Percentiles rank a stretch among this genome's conserved stretches.
Evolutionary conservation across 257 asterid species (phyloP).

Genomic region (Jasminum sambac): DNA sequence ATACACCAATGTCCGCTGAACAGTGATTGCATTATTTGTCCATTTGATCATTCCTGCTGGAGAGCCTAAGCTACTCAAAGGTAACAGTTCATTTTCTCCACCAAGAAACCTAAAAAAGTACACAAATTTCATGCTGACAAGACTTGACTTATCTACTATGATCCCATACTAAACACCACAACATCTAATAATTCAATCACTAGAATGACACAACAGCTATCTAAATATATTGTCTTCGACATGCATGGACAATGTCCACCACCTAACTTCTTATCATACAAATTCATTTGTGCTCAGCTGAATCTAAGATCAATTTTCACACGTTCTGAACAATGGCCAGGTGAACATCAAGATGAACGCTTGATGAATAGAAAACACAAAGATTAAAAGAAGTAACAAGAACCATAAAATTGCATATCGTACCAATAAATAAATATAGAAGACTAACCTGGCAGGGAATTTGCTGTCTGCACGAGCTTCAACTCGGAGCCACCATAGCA

Average conservation of each 20-base stretch:
- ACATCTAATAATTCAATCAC: background rate
- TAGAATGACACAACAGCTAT: background rate
- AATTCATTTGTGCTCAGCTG: background rate
- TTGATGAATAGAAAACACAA: slow-evolving; percentile 9
- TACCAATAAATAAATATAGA: slow-evolving; percentile 18
- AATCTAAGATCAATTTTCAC: background rate
- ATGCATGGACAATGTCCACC: background rate
- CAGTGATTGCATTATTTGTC: background rate
- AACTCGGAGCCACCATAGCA: slow-evolving; percentile 99
- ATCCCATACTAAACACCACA: background rate
- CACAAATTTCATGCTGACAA: background rate
- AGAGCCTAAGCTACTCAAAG: background rate
- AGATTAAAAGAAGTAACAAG: slow-evolving; percentile 8
- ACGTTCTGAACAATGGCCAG: slow-evolving; percentile 6
- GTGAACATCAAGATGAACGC: slow-evolving; percentile 3
- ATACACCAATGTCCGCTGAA: background rate
- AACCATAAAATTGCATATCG: slow-evolving; percentile 7
- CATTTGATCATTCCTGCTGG: background rate
- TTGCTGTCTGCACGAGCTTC: slow-evolving; percentile 97
- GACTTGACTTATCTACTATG: background rate
- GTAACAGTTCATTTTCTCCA: too few species aligned
- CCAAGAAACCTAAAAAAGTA: background rate
- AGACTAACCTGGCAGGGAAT: slow-evolving; percentile 90
- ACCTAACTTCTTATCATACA: background rate
- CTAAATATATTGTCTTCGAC: background rate